phyloP scores from a whole-genome alignment of 495 filamentous ascomycete species.

The Penicillium pulvis region DNA sequence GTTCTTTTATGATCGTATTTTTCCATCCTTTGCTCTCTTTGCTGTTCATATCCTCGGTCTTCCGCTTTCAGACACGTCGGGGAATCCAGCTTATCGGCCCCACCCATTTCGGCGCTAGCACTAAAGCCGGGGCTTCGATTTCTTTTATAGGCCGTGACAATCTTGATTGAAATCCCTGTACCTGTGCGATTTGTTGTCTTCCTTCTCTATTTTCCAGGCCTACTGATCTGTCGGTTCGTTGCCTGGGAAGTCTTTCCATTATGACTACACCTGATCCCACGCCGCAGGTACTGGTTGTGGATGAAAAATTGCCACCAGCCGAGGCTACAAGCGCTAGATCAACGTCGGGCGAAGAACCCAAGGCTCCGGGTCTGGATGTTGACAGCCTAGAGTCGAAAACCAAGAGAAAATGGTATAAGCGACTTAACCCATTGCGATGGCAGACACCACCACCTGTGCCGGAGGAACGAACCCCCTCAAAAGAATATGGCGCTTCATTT shows the following conservation, averaged over 20 bases:
- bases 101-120: not conserved
- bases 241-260: not conserved
- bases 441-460: slow-evolving; percentile 56
- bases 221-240: not conserved
- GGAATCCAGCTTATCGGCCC: not conserved
- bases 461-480: slow-evolving; percentile 47
- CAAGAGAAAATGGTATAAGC: slow-evolving; percentile 54
- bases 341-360: slow-evolving; percentile 24
- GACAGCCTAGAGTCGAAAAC: slow-evolving; percentile 3
- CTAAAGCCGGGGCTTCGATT: slow-evolving; percentile 1
- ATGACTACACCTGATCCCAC: slow-evolving; percentile 28
- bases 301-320: slow-evolving; percentile 17
- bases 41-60: not conserved
- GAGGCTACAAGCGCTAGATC: slow-evolving; percentile 19
- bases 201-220: not conserved
- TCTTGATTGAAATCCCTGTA: not conserved
- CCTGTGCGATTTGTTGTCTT: not conserved
- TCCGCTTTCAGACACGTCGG: slow-evolving; percentile 4
- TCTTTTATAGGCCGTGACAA: not conserved
- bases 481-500: slow-evolving; percentile 55
- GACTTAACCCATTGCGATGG: slow-evolving; percentile 57
- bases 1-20: not conserved
- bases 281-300: slow-evolving; percentile 19
- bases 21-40: not conserved
- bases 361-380: slow-evolving; percentile 15